Evolutionary conservation across 73 alveolate genomes (phyloP).

Genomic region (Paramecium pentaurelia): DNA sequence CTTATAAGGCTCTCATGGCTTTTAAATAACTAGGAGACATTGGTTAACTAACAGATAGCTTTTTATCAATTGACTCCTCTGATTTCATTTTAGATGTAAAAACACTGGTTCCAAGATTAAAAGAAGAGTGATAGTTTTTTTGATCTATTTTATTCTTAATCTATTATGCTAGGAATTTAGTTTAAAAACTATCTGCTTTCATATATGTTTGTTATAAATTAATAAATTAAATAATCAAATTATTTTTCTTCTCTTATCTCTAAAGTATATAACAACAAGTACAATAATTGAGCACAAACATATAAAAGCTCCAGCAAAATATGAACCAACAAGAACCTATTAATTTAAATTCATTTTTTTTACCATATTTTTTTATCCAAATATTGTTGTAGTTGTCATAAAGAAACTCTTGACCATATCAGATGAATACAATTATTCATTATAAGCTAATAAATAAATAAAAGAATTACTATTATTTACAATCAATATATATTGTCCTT

Average conservation of each 20-base stretch:
- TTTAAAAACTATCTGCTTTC: conserved; percentile 17
- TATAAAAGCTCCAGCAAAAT: conserved; percentile 53
- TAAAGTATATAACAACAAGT: background rate
- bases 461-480: conserved; percentile 63
- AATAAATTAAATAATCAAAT: conserved; percentile 10
- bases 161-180: background rate
- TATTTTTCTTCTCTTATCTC: conserved; percentile 38
- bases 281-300: conserved; percentile 23
- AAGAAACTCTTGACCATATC: conserved; percentile 13
- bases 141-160: background rate
- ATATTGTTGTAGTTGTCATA: conserved; percentile 34
- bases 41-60: background rate
- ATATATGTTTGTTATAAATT: background rate
- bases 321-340: conserved; percentile 31
- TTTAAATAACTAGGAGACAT: conserved; percentile 37
- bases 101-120: background rate
- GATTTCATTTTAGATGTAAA: background rate
- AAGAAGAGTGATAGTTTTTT: background rate
- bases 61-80: background rate
- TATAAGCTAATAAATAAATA: background rate
- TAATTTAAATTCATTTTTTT: no score
- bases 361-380: conserved; percentile 56
- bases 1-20: conserved; percentile 15
- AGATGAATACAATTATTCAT: background rate
- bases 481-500: conserved; percentile 69